Conservation (phyloP, 306 rosid species). For the Hippophae tibetana region DNA sequence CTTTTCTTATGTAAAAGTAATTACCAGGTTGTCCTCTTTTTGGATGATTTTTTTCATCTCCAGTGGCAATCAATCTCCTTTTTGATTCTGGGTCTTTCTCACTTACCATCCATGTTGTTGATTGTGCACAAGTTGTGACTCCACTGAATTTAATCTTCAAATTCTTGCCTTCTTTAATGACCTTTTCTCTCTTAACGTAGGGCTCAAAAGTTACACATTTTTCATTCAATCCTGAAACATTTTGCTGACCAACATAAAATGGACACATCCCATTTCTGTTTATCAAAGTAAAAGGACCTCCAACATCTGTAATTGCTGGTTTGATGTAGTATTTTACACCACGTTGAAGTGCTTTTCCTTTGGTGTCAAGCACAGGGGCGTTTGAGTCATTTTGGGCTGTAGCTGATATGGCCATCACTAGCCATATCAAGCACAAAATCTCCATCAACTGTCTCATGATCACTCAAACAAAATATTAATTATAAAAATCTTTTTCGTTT, state of each 20-base stretch:
- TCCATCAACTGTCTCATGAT: too few relatives aligned
- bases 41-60: neutral
- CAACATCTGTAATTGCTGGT: conserved; percentile 46
- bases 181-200: conserved; percentile 19
- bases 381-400: conserved; percentile 14
- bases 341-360: conserved; percentile 27
- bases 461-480: too few relatives aligned
- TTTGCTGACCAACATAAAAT: conserved; percentile 33
- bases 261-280: conserved; percentile 28
- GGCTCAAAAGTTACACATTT: conserved; percentile 32
- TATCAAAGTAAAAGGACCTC: conserved; percentile 45
- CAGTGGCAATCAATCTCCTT: conserved; percentile 34
- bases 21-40: neutral
- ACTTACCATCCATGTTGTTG: conserved; percentile 35
- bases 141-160: conserved; percentile 32
- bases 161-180: conserved; percentile 26
- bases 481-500: too few relatives aligned
- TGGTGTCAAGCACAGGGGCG: conserved; percentile 36
- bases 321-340: conserved; percentile 45
- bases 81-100: conserved; percentile 2
- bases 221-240: conserved; percentile 19
- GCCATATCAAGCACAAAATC: conserved; percentile 14
- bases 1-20: conserved; percentile 26
- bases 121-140: conserved; percentile 11
- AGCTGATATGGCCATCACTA: conserved; percentile 20